Percentiles rank a stretch among this genome's conserved stretches.
Conservation (phyloP, 192 early-diverging fungal genomes). For the Backusella psychrophila region DNA sequence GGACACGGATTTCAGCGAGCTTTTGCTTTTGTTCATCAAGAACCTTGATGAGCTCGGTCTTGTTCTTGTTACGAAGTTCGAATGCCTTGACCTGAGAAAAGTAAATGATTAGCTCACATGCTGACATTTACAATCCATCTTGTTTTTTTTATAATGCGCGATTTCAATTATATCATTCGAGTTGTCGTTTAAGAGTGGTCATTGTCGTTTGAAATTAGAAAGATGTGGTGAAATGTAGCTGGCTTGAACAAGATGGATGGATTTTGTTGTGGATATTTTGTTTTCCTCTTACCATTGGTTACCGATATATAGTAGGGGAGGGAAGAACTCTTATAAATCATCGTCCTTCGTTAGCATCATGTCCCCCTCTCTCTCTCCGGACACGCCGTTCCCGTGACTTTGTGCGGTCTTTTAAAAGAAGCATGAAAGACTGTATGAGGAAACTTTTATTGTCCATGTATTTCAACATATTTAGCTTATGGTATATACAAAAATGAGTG, state of each 20-base stretch:
- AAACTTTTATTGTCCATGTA: no score
- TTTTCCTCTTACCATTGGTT: neutral
- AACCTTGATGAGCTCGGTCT: constrained; percentile 85
- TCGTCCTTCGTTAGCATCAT: neutral
- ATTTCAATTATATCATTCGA: neutral
- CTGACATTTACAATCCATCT: neutral
- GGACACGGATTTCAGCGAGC: constrained; percentile 89
- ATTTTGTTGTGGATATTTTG: neutral
- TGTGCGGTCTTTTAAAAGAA: neutral
- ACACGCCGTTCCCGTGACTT: neutral
- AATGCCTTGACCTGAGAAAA: constrained; percentile 75
- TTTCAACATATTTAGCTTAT: no score
- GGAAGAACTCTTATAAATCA: neutral
- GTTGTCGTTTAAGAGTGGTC: no score
- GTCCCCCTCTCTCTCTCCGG: neutral
- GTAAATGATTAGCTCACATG: neutral
- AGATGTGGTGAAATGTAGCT: neutral
- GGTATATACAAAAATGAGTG: no score
- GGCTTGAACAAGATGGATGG: neutral
- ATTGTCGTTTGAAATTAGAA: no score
- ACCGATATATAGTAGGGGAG: neutral
- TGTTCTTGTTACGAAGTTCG: constrained; percentile 94
- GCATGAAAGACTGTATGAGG: neutral
- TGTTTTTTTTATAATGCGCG: neutral
- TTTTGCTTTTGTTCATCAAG: constrained; percentile 95